Percentiles rank a stretch among this genome's conserved stretches.
Evolutionary conservation across 352 stramenopile species (phyloP).

Genomic region (Phytopythium mirpurense): DNA sequence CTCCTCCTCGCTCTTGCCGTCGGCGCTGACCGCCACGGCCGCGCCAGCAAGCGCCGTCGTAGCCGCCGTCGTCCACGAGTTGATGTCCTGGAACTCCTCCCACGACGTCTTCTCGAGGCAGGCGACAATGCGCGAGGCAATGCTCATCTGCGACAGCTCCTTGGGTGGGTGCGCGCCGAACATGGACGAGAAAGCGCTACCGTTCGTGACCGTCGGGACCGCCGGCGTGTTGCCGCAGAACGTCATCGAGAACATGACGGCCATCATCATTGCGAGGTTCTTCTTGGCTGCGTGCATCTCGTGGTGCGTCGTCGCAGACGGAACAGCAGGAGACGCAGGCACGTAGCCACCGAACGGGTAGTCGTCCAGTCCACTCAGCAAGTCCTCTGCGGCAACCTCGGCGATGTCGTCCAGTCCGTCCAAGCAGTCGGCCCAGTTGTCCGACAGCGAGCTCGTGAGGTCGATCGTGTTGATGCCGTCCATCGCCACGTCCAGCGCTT

Average conservation of each 20-base stretch:
- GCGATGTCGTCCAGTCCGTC: slow-evolving; percentile 56
- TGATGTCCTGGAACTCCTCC: slow-evolving; percentile 82
- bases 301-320: slow-evolving; percentile 29
- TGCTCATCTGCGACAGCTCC: slow-evolving; percentile 81
- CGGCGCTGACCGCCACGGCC: slow-evolving; percentile 22
- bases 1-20: slow-evolving; percentile 26
- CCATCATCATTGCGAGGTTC: slow-evolving; percentile 88
- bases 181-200: slow-evolving; percentile 77
- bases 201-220: slow-evolving; percentile 69
- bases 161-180: slow-evolving; percentile 73
- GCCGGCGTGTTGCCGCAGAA: slow-evolving; percentile 75
- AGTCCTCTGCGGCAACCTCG: slow-evolving; percentile 50
- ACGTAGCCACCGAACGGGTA: slow-evolving; percentile 35
- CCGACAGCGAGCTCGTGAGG: slow-evolving; percentile 13
- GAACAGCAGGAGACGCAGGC: neutral
- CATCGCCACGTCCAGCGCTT: slow-evolving; percentile 24
- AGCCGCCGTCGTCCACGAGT: slow-evolving; percentile 55
- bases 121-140: slow-evolving; percentile 79
- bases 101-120: slow-evolving; percentile 87
- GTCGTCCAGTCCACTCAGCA: slow-evolving; percentile 74
- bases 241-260: slow-evolving; percentile 83
- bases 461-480: slow-evolving; percentile 22
- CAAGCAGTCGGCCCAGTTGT: slow-evolving; percentile 57
- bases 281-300: slow-evolving; percentile 86
- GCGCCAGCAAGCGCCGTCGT: slow-evolving; percentile 27